Conservation (phyloP, 768 basidiomycete species). For the Holtermannia corniformis region DNA sequence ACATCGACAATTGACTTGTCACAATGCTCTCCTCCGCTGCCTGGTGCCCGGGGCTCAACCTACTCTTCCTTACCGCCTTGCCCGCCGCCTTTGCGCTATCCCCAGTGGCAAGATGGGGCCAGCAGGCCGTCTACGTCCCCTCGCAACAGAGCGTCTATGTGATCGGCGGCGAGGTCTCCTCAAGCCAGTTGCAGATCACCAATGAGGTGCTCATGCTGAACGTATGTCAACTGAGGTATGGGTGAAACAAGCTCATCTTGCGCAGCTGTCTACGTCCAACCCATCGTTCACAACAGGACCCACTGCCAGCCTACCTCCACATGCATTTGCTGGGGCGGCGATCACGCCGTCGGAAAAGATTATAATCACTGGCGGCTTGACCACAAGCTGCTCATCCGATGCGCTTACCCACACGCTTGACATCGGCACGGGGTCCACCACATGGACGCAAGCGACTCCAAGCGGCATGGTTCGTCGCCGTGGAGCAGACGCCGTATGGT, state of each 20-base stretch:
- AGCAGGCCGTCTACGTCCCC: conserved; percentile 36
- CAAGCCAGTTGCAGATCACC: conserved; percentile 26
- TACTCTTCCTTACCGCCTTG: neutral
- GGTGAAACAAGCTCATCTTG: neutral
- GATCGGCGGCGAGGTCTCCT: conserved; percentile 32
- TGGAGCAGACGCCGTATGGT: conserved; percentile 25
- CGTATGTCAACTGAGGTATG: conserved; percentile 16
- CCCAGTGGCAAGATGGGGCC: conserved; percentile 38
- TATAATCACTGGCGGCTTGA: conserved; percentile 38
- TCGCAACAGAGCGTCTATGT: conserved; percentile 34
- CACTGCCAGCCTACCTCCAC: conserved; percentile 28
- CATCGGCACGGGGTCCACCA: conserved; percentile 6
- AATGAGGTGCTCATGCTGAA: conserved; percentile 37
- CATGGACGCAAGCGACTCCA: conserved; percentile 22
- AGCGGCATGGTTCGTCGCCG: conserved; percentile 21
- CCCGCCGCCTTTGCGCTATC: conserved; percentile 14
- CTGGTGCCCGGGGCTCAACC: neutral
- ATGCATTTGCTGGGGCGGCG: conserved; percentile 32
- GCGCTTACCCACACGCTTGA: conserved; percentile 25
- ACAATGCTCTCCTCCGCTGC: neutral
- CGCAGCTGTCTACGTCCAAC: conserved; percentile 27
- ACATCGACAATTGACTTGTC: neutral
- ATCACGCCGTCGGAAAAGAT: conserved; percentile 17
- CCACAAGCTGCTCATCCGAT: conserved; percentile 27
- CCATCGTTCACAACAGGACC: conserved; percentile 27